These are phyloP conservation scores for Oropetium thomaeum DNA, from an alignment of 176 grass and related monocot species.

Conservation along the genomic window DNA sequence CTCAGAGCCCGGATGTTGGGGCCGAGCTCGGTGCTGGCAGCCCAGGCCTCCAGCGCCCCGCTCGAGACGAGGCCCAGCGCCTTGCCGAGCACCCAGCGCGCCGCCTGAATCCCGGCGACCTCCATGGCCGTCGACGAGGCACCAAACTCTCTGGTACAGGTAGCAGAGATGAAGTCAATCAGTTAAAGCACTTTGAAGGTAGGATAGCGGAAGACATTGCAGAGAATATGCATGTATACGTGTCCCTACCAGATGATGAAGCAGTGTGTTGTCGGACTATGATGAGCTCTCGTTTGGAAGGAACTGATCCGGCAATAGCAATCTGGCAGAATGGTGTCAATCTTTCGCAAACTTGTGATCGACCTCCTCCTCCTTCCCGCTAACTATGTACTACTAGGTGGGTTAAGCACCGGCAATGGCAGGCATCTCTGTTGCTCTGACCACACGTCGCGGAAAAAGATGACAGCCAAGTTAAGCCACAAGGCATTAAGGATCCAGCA, in stretches of 20 bases:
- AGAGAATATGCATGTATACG: too few species aligned
- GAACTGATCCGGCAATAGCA: not conserved
- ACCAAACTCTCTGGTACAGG: not conserved
- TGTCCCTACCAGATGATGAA: not conserved
- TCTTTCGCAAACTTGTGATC: not conserved
- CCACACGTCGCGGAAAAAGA: not conserved
- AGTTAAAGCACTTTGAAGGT: not conserved
- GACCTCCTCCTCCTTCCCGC: not conserved
- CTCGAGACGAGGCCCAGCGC: not conserved
- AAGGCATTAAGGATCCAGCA: not conserved
- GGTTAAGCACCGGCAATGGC: not conserved
- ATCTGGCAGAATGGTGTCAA: not conserved
- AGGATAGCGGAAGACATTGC: not conserved
- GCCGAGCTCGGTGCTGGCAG: not conserved
- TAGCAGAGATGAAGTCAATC: not conserved
- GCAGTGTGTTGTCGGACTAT: not conserved
- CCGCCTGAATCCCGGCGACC: not conserved
- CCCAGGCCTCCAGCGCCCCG: conserved; percentile 24
- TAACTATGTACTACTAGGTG: not conserved
- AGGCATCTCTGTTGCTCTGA: not conserved
- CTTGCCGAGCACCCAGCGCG: conserved; percentile 7
- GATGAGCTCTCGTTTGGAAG: too few species aligned
- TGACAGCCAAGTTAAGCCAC: not conserved
- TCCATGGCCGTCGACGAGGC: not conserved
- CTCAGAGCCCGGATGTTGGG: not conserved